A percentile compares a stretch with the other conserved stretches of the same genome.
Evolutionary conservation across 1,284 basidiomycete species (phyloP).

Genomic region (Melanopsichium pennsylvanicum): DNA sequence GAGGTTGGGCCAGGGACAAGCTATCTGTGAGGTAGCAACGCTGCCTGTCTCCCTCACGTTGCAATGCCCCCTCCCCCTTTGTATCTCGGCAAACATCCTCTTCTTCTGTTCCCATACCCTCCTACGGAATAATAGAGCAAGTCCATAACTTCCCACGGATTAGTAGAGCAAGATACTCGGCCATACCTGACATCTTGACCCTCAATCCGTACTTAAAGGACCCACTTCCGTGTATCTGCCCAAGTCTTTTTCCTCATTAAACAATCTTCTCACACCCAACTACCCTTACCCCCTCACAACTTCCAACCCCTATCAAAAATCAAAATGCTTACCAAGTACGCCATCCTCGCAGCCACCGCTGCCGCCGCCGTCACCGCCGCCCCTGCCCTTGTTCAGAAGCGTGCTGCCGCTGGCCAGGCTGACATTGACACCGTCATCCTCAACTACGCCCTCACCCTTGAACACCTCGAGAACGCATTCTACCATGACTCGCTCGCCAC

Average conservation of each 20-base stretch:
- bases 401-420: constrained; percentile 56
- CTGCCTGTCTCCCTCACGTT: too few relatives aligned
- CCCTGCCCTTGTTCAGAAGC: constrained; percentile 42
- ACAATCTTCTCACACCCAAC: not conserved
- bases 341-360: constrained; percentile 45
- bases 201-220: constrained; percentile 16
- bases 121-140: not conserved
- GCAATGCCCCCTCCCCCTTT: constrained; percentile 1
- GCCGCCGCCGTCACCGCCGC: constrained; percentile 44
- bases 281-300: not conserved
- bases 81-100: constrained; percentile 11
- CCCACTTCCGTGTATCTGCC: not conserved
- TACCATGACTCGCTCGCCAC: constrained; percentile 66
- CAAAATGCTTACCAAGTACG: constrained; percentile 51
- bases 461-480: constrained; percentile 76
- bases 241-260: not conserved
- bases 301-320: not conserved
- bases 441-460: constrained; percentile 75
- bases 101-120: not conserved
- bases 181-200: not conserved
- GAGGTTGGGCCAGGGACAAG: too few relatives aligned
- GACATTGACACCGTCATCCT: constrained; percentile 67
- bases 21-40: too few relatives aligned
- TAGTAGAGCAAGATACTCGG: not conserved
- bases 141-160: too few relatives aligned